Evolutionary conservation across 192 early-diverging fungal species (phyloP).

Genomic region (Jimgerdemannia flammicorona): DNA sequence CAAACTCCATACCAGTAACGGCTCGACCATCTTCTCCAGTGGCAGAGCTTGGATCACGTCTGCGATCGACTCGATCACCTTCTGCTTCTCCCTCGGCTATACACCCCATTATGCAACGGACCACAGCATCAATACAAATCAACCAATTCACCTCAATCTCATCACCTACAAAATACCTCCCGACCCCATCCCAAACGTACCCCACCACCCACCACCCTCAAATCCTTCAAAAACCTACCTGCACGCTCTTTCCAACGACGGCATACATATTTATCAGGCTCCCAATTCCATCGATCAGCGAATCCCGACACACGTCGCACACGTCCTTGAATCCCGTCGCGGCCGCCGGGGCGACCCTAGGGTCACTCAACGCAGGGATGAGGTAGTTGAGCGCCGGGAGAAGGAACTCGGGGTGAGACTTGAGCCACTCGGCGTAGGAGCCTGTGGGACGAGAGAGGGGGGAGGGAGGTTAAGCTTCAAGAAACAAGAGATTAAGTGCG

Average conservation of each 20-base stretch:
- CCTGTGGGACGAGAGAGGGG: conserved; percentile 33
- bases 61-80: conserved; percentile 40
- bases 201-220: conserved; percentile 1
- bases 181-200: conserved; percentile 14
- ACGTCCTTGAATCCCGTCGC: conserved; percentile 63
- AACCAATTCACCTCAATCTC: conserved; percentile 8
- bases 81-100: conserved; percentile 32
- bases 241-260: conserved; percentile 41
- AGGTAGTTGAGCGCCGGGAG: conserved; percentile 58
- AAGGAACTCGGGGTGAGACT: conserved; percentile 55
- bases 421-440: conserved; percentile 67
- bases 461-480: background rate
- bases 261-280: conserved; percentile 56
- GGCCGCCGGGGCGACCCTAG: conserved; percentile 52
- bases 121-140: background rate
- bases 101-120: too few species aligned
- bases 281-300: conserved; percentile 53
- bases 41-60: conserved; percentile 39
- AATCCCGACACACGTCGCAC: conserved; percentile 66
- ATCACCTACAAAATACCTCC: background rate
- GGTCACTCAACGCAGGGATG: conserved; percentile 53
- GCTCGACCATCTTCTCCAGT: conserved; percentile 27
- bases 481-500: conserved; percentile 9
- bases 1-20: conserved; percentile 30
- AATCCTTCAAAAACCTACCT: conserved; percentile 1